Conservation (phyloP, 352 stramenopile genomes). For the Pythium coloratum region DNA sequence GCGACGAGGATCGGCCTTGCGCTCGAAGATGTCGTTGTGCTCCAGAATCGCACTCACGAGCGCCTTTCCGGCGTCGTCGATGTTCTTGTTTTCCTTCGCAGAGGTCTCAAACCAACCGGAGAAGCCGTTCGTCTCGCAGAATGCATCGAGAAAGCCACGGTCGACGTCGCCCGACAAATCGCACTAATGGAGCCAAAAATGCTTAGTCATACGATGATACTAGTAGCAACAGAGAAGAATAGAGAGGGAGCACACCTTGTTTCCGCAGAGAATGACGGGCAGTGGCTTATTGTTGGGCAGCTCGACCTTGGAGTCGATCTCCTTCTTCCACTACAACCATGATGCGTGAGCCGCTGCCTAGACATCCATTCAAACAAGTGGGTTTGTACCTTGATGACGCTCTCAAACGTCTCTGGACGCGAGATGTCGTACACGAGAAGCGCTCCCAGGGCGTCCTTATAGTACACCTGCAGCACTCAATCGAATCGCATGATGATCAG, state of each 20-base stretch:
- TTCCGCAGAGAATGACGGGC: constrained; percentile 91
- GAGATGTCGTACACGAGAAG: constrained; percentile 93
- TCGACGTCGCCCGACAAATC: constrained; percentile 84
- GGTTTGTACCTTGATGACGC: constrained; percentile 67
- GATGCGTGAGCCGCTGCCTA: neutral
- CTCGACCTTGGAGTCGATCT: constrained; percentile 91
- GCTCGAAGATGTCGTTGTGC: constrained; percentile 87
- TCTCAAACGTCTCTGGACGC: constrained; percentile 90
- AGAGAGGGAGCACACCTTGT: constrained; percentile 72
- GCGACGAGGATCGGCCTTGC: constrained; percentile 68
- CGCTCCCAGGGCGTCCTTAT: constrained; percentile 91
- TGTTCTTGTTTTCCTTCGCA: constrained; percentile 92
- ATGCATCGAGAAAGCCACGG: constrained; percentile 77
- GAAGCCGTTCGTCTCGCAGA: constrained; percentile 91
- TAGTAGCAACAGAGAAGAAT: constrained; percentile 2
- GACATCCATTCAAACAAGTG: neutral
- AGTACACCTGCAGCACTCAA: constrained; percentile 74
- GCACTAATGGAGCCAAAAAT: constrained; percentile 37
- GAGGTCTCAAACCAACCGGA: constrained; percentile 92
- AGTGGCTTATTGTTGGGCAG: constrained; percentile 90
- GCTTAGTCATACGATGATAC: neutral
- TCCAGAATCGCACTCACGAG: constrained; percentile 79
- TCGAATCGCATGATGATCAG: neutral
- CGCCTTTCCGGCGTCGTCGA: constrained; percentile 85
- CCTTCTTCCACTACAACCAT: constrained; percentile 87